Evolutionary conservation across 805 yeast species (phyloP).

Genomic region (Starmerella ratchasimensis): DNA sequence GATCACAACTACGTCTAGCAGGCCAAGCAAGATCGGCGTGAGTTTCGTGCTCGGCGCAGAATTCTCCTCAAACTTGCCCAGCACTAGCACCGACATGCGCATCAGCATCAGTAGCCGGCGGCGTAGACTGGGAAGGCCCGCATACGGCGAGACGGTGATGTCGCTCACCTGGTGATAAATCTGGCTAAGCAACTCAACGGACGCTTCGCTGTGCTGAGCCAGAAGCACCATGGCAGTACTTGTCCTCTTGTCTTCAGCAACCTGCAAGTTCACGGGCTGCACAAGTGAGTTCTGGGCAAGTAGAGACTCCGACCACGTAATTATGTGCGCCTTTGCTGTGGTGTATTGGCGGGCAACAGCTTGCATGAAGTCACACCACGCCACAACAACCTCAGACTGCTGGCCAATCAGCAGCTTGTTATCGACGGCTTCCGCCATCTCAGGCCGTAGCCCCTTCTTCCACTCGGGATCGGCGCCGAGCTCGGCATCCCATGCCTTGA

Average conservation of each 20-base stretch:
- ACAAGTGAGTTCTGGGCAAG: conserved; percentile 5
- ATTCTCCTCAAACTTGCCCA: conserved; percentile 6
- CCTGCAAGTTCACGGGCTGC: conserved; percentile 7
- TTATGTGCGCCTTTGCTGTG: background rate
- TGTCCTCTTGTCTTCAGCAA: conserved; percentile 10
- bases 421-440: conserved; percentile 8
- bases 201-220: conserved; percentile 1
- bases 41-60: conserved; percentile 13
- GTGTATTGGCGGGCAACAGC: background rate
- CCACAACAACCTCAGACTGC: conserved; percentile 7
- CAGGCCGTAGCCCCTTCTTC: conserved; percentile 9
- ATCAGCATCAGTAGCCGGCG: conserved; percentile 5
- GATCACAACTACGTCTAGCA: conserved; percentile 49
- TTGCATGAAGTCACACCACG: conserved; percentile 11
- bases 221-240: conserved; percentile 11
- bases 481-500: conserved; percentile 17
- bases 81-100: conserved; percentile 13
- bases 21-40: conserved; percentile 26
- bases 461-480: conserved; percentile 9
- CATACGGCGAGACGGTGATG: conserved; percentile 5
- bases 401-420: conserved; percentile 1
- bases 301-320: conserved; percentile 6
- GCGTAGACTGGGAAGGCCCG: background rate
- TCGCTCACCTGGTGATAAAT: conserved; percentile 10
- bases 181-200: conserved; percentile 4